Percentiles rank a stretch among this genome's conserved stretches.
Conservation (phyloP, 1,284 basidiomycete genomes). For the Wallemia ichthyophaga region DNA sequence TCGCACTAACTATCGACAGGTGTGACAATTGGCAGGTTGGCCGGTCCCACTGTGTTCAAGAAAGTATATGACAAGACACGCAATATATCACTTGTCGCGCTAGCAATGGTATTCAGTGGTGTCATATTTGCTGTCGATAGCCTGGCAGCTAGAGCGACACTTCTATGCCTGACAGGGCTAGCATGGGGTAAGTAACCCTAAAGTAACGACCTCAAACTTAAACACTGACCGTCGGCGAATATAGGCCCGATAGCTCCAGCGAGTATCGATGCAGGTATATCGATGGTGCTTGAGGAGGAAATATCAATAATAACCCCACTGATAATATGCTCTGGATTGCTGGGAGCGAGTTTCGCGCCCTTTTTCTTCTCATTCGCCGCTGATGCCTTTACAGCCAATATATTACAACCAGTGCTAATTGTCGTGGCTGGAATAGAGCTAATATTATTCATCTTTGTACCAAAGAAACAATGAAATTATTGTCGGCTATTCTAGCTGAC, state of each 20-base stretch:
- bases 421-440: background rate
- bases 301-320: background rate
- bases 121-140: background rate
- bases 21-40: background rate
- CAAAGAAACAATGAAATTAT: background rate
- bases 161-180: background rate
- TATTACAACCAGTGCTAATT: background rate
- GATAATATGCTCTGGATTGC: background rate
- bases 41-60: background rate
- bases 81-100: background rate
- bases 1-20: background rate
- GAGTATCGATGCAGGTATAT: background rate
- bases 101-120: background rate
- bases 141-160: background rate
- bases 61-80: background rate
- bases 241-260: background rate
- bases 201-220: background rate
- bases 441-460: background rate
- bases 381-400: background rate
- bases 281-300: background rate
- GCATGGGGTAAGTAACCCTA: background rate
- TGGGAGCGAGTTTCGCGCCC: background rate
- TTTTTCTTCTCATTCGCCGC: background rate
- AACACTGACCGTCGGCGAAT: background rate
- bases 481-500: no score